A percentile compares a stretch with the other conserved stretches of the same genome.
phyloP scores from a whole-genome alignment of 768 basidiomycete genomes.

The Phallus indusiatus region DNA sequence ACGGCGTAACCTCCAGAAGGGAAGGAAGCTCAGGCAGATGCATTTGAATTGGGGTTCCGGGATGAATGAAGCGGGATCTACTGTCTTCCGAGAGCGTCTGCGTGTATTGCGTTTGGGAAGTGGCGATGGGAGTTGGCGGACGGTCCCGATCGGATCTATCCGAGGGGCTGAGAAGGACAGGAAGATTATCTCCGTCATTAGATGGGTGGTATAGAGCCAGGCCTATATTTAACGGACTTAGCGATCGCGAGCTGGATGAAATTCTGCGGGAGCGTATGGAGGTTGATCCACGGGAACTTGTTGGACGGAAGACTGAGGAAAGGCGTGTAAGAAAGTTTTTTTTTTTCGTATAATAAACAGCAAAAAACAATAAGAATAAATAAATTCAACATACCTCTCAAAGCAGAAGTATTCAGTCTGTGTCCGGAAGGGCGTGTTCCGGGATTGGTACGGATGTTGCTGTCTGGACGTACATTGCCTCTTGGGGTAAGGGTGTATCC shows the following conservation, averaged over 20 bases:
- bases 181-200: conserved; percentile 6
- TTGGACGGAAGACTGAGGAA: background rate
- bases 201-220: background rate
- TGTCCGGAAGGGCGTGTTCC: background rate
- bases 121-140: background rate
- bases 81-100: conserved; percentile 2
- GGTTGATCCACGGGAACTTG: background rate
- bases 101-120: background rate
- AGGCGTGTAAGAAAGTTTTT: background rate
- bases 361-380: background rate
- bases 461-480: background rate
- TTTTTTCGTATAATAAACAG: too few species aligned
- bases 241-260: background rate
- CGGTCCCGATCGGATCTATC: conserved; percentile 2
- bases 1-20: background rate
- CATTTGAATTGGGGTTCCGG: conserved; percentile 8
- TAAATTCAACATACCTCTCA: background rate
- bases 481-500: background rate
- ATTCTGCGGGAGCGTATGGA: background rate
- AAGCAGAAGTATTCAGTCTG: background rate
- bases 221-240: background rate
- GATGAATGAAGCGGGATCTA: conserved; percentile 4
- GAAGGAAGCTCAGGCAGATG: conserved; percentile 1
- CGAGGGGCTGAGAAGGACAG: conserved; percentile 2
- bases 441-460: background rate